Conservation (phyloP, 1,284 basidiomycete species). For the Ustilago loliicola region DNA sequence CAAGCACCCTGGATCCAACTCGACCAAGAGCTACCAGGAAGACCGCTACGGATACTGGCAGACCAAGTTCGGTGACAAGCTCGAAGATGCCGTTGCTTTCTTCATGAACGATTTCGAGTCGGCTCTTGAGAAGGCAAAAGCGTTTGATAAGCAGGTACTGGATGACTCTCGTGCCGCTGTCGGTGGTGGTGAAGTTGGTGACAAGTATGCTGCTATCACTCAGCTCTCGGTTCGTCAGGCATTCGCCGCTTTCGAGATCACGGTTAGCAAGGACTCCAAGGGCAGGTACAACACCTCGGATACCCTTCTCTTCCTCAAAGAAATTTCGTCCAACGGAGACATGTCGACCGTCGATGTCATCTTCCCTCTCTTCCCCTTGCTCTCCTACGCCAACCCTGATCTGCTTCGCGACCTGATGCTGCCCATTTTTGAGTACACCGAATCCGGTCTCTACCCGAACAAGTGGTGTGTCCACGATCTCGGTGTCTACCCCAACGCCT, state of each 20-base stretch:
- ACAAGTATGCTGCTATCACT: constrained; percentile 67
- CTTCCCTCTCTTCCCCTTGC: constrained; percentile 74
- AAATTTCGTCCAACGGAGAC: constrained; percentile 69
- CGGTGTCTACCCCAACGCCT: constrained; percentile 66
- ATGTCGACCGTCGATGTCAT: constrained; percentile 69
- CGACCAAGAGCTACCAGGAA: constrained; percentile 60
- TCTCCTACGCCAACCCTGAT: constrained; percentile 72
- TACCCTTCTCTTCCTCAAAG: constrained; percentile 70
- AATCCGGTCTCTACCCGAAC: constrained; percentile 69
- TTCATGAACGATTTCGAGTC: constrained; percentile 78
- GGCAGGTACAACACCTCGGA: constrained; percentile 65
- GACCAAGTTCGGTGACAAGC: constrained; percentile 53
- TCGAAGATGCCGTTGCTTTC: constrained; percentile 71
- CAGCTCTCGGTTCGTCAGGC: constrained; percentile 65
- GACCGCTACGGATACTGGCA: constrained; percentile 68
- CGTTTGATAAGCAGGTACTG: constrained; percentile 62
- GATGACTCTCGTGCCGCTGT: constrained; percentile 60
- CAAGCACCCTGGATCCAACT: constrained; percentile 39
- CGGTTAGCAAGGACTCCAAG: constrained; percentile 54
- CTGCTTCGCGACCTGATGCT: constrained; percentile 75
- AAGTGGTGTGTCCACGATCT: constrained; percentile 70
- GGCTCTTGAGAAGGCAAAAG: constrained; percentile 73
- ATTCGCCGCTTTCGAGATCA: constrained; percentile 65
- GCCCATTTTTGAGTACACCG: constrained; percentile 75
- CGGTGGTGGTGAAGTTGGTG: constrained; percentile 61